A percentile compares a stretch with the other conserved stretches of the same genome.
Conservation (phyloP, 139 green algal genomes). For the Tetratostichococcus sp. region DNA sequence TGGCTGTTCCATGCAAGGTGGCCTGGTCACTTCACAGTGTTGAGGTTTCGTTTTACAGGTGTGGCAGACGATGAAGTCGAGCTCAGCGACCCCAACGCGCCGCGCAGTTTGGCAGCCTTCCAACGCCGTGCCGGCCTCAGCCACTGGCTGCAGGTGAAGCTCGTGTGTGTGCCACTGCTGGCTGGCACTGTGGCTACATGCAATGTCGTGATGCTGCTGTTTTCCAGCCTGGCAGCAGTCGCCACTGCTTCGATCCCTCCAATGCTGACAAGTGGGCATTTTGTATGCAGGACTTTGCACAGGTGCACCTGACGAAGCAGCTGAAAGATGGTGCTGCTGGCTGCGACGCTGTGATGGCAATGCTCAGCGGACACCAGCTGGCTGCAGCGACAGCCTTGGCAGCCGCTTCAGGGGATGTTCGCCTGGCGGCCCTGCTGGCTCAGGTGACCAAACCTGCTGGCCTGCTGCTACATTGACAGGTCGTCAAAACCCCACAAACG, state of each 20-base stretch:
- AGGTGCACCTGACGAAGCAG: background rate
- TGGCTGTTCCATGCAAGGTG: no score
- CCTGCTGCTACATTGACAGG: no score
- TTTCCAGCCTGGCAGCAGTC: no score
- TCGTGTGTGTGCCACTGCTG: no score
- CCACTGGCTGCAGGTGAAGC: slow-evolving; percentile 42
- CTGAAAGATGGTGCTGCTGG: background rate
- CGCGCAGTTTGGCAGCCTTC: slow-evolving; percentile 13
- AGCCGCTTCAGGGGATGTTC: slow-evolving; percentile 51
- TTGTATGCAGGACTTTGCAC: background rate
- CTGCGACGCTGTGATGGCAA: slow-evolving; percentile 37
- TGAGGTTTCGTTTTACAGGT: no score
- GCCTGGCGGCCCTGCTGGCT: slow-evolving; percentile 71
- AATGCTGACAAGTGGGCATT: no score
- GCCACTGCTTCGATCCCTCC: no score
- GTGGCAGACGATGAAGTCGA: background rate
- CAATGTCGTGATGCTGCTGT: no score
- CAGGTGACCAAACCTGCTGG: no score
- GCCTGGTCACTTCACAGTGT: no score
- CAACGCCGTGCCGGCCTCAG: slow-evolving; percentile 40
- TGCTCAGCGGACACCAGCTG: slow-evolving; percentile 60
- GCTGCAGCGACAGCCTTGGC: slow-evolving; percentile 46
- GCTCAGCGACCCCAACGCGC: background rate
- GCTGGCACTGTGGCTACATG: no score
- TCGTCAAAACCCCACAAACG: no score